Evolutionary conservation across 345 rosid species (phyloP), one percentile per base, ranked within the genome.

Genomic region (Sisymbrium altissimum): DNA sequence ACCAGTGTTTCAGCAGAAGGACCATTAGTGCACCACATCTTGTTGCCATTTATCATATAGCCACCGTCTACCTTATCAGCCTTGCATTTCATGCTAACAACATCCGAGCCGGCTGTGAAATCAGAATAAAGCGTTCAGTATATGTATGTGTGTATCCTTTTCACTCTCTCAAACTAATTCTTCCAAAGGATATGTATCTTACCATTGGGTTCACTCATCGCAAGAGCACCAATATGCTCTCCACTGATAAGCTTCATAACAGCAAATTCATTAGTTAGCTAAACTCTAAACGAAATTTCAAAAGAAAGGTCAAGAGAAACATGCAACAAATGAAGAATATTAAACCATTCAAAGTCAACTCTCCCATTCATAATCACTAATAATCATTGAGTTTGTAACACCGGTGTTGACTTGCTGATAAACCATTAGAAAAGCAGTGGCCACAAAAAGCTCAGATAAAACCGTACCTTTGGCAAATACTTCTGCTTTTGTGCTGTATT

Each of bases 11-110:
- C 88, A 81, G 98, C 97, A 75, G 75, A 79, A 6, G 97, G 96
- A 68, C 98, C 98, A 86, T 94, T 94, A 29, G 97, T 94, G 84
- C 98, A 94, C 96, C 98, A 94, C 98, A 91, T 94, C 81, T 91
- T 91, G 84, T 86, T 91, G 72, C 98, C 97, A 73, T 87, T 91
- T 60, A 91, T 56, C 44, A 85, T 41, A 81, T 81, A 91, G 48
- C 98, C 97, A 46, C 96, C 97, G 83, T 89, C 89, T 52, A 86
- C 93, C 50, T 82, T 84, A 15, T 89, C 93, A 74, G 98, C 98
- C 79, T 89, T 91, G 81, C 97, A 91, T 82, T 94, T 94, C 97
- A 94, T 86, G 86, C 97, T 79, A 68, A 91, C 93, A 80, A 94
- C 92, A 77, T 94, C 97, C 58, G 98, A 94, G 46, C 98, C 98